Conservation (phyloP, 306 rosid genomes). For the Urtica urens region DNA sequence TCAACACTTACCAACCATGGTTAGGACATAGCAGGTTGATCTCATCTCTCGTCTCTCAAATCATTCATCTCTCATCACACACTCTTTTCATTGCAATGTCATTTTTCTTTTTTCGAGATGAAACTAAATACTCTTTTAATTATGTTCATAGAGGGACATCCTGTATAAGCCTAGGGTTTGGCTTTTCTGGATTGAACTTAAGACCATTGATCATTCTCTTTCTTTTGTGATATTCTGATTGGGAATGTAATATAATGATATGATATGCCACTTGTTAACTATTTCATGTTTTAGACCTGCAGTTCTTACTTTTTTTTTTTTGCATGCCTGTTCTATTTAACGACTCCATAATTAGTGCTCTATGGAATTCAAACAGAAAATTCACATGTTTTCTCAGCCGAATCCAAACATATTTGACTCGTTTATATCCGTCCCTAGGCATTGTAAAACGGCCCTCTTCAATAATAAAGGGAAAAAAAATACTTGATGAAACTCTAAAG, state of each 20-base stretch:
- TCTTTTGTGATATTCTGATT: constrained; percentile 23
- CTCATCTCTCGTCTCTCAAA: constrained; percentile 19
- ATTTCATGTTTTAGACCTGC: background rate
- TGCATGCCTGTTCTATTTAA: background rate
- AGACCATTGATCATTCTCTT: constrained; percentile 42
- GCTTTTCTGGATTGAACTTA: constrained; percentile 50
- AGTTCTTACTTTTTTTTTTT: constrained; percentile 6
- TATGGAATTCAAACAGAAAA: too few relatives aligned
- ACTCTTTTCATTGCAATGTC: constrained; percentile 1
- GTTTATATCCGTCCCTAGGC: too few relatives aligned
- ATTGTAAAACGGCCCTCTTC: too few relatives aligned
- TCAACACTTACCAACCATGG: constrained; percentile 83
- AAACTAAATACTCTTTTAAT: constrained; percentile 25
- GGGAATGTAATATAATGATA: constrained; percentile 37
- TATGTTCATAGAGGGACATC: constrained; percentile 6
- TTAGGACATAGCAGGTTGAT: constrained; percentile 86
- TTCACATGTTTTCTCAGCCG: too few relatives aligned
- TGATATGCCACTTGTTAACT: background rate
- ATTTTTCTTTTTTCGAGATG: constrained; percentile 32
- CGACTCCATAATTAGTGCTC: too few relatives aligned
- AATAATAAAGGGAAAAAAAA: too few relatives aligned
- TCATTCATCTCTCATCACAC: constrained; percentile 1
- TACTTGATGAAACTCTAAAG: too few relatives aligned
- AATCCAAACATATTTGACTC: too few relatives aligned
- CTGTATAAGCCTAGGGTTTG: constrained; percentile 42